Evolutionary conservation across 306 rosid species (phyloP), one percentile per base, ranked within the genome.

Genomic region (Cicer bijugum): DNA sequence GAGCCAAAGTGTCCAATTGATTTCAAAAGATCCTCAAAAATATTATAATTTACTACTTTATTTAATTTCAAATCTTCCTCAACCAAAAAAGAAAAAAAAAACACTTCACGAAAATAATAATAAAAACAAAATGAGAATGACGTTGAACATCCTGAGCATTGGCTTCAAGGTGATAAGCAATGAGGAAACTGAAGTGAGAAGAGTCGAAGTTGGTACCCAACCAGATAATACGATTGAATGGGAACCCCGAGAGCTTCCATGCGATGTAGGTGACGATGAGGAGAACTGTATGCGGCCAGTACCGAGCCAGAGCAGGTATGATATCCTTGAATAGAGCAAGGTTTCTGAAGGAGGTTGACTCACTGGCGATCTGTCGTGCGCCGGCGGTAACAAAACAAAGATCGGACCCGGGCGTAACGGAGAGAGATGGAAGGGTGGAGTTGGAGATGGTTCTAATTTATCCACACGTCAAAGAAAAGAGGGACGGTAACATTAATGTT

Each of bases 111-210:
- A 56, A 1, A 20, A 9, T 19, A 42, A 7, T 8, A 42, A 42
- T 8, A 1, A 6, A 42, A 6, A 6, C n/a, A 57, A 8, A 75
- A 14, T 43, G 71, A 66, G 5, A 38, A 6, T 73, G n/a, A 92
- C 98, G 87, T 90, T 90, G 97, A 3, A 89, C 98, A 48, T 93
- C 98, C 85, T 93, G 98, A 63, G 98, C 97, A 11, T 88, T 93
- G 53, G 86, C 98, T 63, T 93, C 89, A 5, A 93, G 97, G 74
- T 93, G 97, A 75, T 93, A 94, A 0, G 98, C 98, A 0, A 93
- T 91, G 57, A 89, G 97, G 68, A 91, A 93, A 14, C 94, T 73
- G 42, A 93, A 91, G 60, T 96, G 80, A n/a, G 98, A 93, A 0
- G 98, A 93, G 63, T 93, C 97, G 69, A 93, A 82, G 62, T 93